Evolutionary conservation across 2,329 filamentous ascomycete genomes (phyloP).

Genomic region (Stemphylium beticola): DNA sequence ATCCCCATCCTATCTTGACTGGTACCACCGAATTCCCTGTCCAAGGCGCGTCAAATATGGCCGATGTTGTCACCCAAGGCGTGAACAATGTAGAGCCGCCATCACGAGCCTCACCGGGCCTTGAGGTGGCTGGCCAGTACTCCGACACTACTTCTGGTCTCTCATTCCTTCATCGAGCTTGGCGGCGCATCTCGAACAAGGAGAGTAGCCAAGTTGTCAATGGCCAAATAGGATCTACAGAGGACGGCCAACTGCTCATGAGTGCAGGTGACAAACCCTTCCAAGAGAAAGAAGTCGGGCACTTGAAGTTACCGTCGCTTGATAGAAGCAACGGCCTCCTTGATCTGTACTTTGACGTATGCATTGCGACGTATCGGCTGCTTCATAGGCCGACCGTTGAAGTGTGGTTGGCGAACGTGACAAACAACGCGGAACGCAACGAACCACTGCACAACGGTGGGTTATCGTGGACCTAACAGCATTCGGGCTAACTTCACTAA

Average conservation of each 20-base stretch:
- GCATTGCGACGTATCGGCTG: constrained; percentile 64
- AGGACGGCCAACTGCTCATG: constrained; percentile 54
- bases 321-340: constrained; percentile 46
- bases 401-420: constrained; percentile 47
- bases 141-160: constrained; percentile 61
- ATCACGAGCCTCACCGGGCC: constrained; percentile 52
- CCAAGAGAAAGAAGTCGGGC: constrained; percentile 35
- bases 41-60: neutral
- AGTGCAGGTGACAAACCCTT: constrained; percentile 61
- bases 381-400: constrained; percentile 61
- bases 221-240: constrained; percentile 16
- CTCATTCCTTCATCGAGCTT: constrained; percentile 68
- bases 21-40: neutral
- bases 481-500: neutral
- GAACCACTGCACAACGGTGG: constrained; percentile 49
- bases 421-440: constrained; percentile 15
- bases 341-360: constrained; percentile 63
- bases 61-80: neutral
- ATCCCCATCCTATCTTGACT: no score
- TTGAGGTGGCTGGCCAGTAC: constrained; percentile 62
- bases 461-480: neutral
- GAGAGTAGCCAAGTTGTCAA: constrained; percentile 48
- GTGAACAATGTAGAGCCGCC: constrained; percentile 14
- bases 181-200: constrained; percentile 69
- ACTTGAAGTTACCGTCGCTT: constrained; percentile 27